Percentiles rank a stretch among this genome's conserved stretches.
These are phyloP conservation scores for Cinchona pubescens DNA, from an alignment of 257 asterid genomes.

Conservation along the genomic window DNA sequence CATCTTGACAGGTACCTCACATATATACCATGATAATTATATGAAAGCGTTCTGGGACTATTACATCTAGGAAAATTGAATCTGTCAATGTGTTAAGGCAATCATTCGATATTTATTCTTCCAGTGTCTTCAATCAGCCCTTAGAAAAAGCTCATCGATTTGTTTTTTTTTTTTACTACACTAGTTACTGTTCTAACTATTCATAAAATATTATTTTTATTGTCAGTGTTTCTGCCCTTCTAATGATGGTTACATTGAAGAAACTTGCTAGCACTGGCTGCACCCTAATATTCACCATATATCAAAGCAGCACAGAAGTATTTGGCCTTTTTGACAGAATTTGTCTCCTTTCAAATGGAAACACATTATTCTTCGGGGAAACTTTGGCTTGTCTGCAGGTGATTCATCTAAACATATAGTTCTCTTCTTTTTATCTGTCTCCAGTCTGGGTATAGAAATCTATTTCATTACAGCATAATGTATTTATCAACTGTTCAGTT, in stretches of 20 bases:
- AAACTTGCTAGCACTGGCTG: constrained; percentile 98
- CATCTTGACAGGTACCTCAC: constrained; percentile 85
- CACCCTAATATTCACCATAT: constrained; percentile 85
- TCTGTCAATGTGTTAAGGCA: neutral
- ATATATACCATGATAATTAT: neutral
- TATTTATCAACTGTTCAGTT: neutral
- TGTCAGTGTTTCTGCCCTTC: constrained; percentile 88
- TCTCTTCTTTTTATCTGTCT: neutral
- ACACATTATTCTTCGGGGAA: constrained; percentile 97
- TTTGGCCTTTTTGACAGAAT: constrained; percentile 98
- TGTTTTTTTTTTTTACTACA: neutral
- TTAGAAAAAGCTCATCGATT: neutral
- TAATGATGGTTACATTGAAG: constrained; percentile 98
- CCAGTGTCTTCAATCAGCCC: neutral
- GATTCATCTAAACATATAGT: constrained; percentile 18
- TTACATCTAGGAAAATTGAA: too few relatives aligned
- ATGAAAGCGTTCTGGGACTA: too few relatives aligned
- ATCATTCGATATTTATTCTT: neutral
- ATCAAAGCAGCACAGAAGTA: constrained; percentile 99
- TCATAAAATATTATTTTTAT: constrained; percentile 14
- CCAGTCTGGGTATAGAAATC: too few relatives aligned
- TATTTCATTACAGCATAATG: neutral
- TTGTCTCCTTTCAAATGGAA: constrained; percentile 98
- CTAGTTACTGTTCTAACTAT: constrained; percentile 9
- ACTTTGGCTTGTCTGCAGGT: constrained; percentile 99